A percentile compares a stretch with the other conserved stretches of the same genome.
These are phyloP conservation scores for Punica granatum DNA, from an alignment of 345 rosid species.

Conservation along the genomic window DNA sequence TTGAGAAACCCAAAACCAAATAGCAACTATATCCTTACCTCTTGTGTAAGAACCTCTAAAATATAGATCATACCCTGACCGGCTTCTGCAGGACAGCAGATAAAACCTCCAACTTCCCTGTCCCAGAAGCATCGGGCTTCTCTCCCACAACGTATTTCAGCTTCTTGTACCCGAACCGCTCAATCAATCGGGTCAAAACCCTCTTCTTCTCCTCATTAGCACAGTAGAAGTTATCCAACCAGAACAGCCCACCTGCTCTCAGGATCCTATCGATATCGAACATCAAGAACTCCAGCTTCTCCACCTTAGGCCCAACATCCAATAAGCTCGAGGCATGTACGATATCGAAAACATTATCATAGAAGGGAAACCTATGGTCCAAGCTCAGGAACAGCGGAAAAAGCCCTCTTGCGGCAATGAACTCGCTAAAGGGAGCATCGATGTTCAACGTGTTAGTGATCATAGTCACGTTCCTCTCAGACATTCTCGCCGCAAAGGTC, in stretches of 20 bases:
- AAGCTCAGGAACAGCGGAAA: conserved; percentile 82
- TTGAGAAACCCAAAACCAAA: conserved; percentile 6
- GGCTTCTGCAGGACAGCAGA: conserved; percentile 97
- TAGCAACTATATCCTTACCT: conserved; percentile 3
- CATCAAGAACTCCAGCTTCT: conserved; percentile 91
- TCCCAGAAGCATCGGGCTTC: conserved; percentile 32
- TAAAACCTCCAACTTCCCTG: conserved; percentile 52
- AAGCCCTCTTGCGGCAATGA: conserved; percentile 79
- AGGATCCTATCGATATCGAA: conserved; percentile 81
- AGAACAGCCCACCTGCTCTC: conserved; percentile 75
- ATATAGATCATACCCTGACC: conserved; percentile 37
- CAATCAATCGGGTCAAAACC: conserved; percentile 62
- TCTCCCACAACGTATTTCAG: conserved; percentile 93
- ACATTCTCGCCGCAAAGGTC: conserved; percentile 87
- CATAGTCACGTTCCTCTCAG: conserved; percentile 80
- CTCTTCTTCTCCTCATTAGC: conserved; percentile 62
- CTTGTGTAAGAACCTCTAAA: not conserved
- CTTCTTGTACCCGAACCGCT: conserved; percentile 86
- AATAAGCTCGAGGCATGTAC: conserved; percentile 60
- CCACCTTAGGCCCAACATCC: conserved; percentile 56
- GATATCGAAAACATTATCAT: conserved; percentile 81
- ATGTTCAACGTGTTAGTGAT: conserved; percentile 58
- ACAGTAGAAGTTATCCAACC: conserved; percentile 81
- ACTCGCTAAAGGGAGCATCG: conserved; percentile 77
- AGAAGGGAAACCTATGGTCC: conserved; percentile 85